Evolutionary conservation across 768 basidiomycete genomes (phyloP).

Genomic region (Agrocybe praecox): DNA sequence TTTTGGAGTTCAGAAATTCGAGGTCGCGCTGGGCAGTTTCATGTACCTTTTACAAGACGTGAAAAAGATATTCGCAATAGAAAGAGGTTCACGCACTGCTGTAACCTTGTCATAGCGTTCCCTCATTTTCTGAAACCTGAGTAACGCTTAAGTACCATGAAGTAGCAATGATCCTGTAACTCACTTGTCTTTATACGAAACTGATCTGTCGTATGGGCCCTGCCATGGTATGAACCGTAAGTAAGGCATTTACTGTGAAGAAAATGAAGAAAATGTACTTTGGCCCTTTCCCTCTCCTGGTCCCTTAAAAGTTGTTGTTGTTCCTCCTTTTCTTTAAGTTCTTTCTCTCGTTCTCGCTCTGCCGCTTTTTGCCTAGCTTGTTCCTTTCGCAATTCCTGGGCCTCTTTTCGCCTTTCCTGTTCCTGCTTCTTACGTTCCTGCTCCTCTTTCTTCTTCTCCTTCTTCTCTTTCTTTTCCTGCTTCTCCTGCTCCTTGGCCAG

Average conservation of each 20-base stretch:
- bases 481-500: neutral
- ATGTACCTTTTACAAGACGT: slow-evolving; percentile 30
- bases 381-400: neutral
- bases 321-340: slow-evolving; percentile 6
- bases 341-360: slow-evolving; percentile 5
- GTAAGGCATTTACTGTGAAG: neutral
- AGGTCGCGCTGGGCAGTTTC: slow-evolving; percentile 40
- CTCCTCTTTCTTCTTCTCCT: slow-evolving; percentile 10
- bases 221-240: slow-evolving; percentile 1
- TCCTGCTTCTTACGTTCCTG: slow-evolving; percentile 10
- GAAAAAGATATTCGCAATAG: neutral
- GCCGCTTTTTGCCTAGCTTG: neutral
- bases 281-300: slow-evolving; percentile 3
- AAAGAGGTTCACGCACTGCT: slow-evolving; percentile 30
- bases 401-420: slow-evolving; percentile 9
- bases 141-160: neutral
- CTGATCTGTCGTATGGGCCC: slow-evolving; percentile 13
- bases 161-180: neutral
- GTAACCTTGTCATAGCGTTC: slow-evolving; percentile 48
- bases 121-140: slow-evolving; percentile 46
- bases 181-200: slow-evolving; percentile 34
- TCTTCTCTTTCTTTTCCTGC: slow-evolving; percentile 6
- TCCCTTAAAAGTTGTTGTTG: neutral
- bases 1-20: slow-evolving; percentile 38
- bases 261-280: neutral